phyloP scores from a whole-genome alignment of 2,329 filamentous ascomycete genomes.

The Penicillium sp. region DNA sequence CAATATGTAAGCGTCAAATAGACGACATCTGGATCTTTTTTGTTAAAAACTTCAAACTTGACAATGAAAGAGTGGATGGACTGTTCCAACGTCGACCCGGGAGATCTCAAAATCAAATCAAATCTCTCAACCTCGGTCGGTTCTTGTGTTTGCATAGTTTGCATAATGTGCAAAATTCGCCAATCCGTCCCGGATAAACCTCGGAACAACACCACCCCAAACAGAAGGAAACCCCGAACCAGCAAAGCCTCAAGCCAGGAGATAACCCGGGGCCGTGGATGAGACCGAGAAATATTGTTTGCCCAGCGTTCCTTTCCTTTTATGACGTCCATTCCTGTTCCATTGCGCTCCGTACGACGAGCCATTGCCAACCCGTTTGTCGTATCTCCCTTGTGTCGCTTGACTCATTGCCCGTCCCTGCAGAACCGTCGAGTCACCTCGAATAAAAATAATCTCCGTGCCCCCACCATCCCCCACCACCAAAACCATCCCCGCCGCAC shows the following conservation, averaged over 20 bases:
- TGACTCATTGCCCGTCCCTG: slow-evolving; percentile 20
- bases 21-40: no score
- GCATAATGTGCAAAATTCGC: not conserved
- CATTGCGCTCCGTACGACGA: slow-evolving; percentile 30
- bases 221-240: slow-evolving; percentile 16
- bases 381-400: slow-evolving; percentile 12
- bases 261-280: not conserved
- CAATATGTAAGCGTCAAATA: no score
- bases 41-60: no score
- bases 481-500: slow-evolving; percentile 26
- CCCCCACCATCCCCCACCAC: slow-evolving; percentile 30
- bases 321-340: slow-evolving; percentile 31
- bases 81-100: not conserved
- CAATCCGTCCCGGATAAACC: slow-evolving; percentile 22
- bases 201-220: slow-evolving; percentile 16
- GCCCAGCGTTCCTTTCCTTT: slow-evolving; percentile 22
- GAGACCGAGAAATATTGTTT: slow-evolving; percentile 6
- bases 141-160: not conserved
- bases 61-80: not conserved
- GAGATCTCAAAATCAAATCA: no score
- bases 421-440: slow-evolving; percentile 21
- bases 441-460: slow-evolving; percentile 29
- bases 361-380: slow-evolving; percentile 25
- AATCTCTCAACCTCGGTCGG: not conserved
- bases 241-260: slow-evolving; percentile 8